Conservation (phyloP, 306 rosid species). For the Pyrus pyrifolia region DNA sequence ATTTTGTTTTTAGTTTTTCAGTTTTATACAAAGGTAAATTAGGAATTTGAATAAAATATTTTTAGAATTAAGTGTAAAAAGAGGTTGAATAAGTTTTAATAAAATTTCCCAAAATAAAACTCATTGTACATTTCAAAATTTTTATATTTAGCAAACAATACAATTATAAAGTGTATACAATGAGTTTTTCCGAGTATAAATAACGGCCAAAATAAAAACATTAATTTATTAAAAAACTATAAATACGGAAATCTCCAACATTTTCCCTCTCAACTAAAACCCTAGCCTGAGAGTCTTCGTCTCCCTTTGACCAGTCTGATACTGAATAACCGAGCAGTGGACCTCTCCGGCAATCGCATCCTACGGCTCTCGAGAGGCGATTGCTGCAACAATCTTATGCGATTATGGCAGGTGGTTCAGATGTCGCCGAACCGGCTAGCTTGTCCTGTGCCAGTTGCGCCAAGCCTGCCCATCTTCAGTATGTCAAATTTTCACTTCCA, state of each 20-base stretch:
- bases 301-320: not conserved
- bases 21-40: too few relatives aligned
- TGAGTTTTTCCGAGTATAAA: not conserved
- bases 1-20: too few relatives aligned
- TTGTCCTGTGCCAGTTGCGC: conserved; percentile 65
- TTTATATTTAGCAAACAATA: too few relatives aligned
- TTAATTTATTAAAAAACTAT: not conserved
- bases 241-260: not conserved
- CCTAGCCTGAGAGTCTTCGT: not conserved
- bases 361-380: not conserved
- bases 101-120: too few relatives aligned
- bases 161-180: too few relatives aligned
- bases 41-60: too few relatives aligned
- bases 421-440: conserved; percentile 28
- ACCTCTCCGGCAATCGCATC: not conserved
- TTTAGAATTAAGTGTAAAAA: too few relatives aligned
- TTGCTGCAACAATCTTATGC: not conserved
- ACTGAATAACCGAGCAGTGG: not conserved
- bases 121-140: too few relatives aligned
- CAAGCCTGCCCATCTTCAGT: conserved; percentile 86
- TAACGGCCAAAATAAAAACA: not conserved
- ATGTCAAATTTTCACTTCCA: conserved; percentile 7
- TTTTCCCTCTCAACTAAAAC: not conserved
- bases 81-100: too few relatives aligned
- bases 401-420: conserved; percentile 56